Percentiles rank a stretch among this genome's conserved stretches.
Conservation (phyloP, 768 basidiomycete species). For the Pisolithus albus region DNA sequence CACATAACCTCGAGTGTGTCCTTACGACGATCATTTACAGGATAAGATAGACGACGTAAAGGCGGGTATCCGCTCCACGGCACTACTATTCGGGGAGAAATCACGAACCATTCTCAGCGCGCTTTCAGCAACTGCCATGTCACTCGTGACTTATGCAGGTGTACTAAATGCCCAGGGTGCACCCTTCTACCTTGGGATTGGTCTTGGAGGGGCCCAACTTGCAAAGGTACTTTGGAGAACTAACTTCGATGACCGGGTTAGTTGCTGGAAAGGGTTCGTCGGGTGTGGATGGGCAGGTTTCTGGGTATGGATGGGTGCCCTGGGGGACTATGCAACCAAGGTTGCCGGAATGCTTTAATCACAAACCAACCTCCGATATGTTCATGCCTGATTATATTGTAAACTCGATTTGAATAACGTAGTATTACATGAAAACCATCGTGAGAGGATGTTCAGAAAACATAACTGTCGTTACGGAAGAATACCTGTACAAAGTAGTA, state of each 20-base stretch:
- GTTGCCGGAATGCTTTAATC: slow-evolving; percentile 4
- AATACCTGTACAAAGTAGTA: neutral
- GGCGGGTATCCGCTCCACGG: slow-evolving; percentile 90
- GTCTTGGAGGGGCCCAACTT: slow-evolving; percentile 69
- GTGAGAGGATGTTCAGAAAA: too few species aligned
- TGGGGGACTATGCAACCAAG: slow-evolving; percentile 54
- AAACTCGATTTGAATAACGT: neutral
- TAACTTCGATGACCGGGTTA: slow-evolving; percentile 65
- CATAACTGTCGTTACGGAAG: neutral
- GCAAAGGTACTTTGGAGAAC: slow-evolving; percentile 68
- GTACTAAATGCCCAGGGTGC: slow-evolving; percentile 69
- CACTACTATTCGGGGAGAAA: slow-evolving; percentile 76
- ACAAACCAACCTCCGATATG: neutral
- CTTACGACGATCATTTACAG: slow-evolving; percentile 31
- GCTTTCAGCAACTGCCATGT: slow-evolving; percentile 68
- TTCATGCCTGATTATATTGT: neutral
- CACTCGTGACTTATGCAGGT: slow-evolving; percentile 72
- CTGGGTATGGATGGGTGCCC: slow-evolving; percentile 78
- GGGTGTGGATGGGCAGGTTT: slow-evolving; percentile 86
- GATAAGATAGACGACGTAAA: slow-evolving; percentile 88
- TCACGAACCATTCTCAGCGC: slow-evolving; percentile 70
- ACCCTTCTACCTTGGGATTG: slow-evolving; percentile 74
- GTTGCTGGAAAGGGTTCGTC: slow-evolving; percentile 88
- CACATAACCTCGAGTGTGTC: neutral
- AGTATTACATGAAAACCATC: neutral